Evolutionary conservation across 1,284 basidiomycete genomes (phyloP), one percentile per base, ranked within the genome.

Genomic region (Papiliotrema nemorosa): DNA sequence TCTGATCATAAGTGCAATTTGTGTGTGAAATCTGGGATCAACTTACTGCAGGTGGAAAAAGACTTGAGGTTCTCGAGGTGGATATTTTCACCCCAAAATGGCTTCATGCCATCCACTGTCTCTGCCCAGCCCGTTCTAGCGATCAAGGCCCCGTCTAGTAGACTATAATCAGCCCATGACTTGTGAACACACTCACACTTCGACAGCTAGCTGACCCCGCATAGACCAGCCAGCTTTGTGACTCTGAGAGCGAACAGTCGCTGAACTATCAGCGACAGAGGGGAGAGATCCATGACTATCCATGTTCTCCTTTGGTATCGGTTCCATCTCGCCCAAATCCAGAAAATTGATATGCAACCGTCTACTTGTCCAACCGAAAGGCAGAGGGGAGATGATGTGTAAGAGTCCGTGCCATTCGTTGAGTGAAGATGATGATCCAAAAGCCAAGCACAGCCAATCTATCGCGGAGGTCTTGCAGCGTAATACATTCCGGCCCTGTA

Each of bases 51-150:
- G 3, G 52, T 42, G 1, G 52, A 46, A 49, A 63, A 59, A 3
- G 45, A 42, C 6, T 49, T 51, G 3, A 67, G 25, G 13, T 62
- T 57, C 0, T 47, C 48, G 21, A 69, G 54, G 22, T 24, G 29
- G 33, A 65, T 62, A 3, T 42, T 34, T 26, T 66, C 59, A 2
- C 62, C 64, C 66, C 66, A 67, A 50, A 63, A 65, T 0, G 64
- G 63, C n/a, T 20, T 24, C 14, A n/a, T 7, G 9, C 40, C 40
- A 7, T 26, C 40, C 16, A 27, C 40, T 12, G 40, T 14, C 21
- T 26, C 20, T 27, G 29, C 24, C 5, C 20, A 14, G 7, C 22
- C 40, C n/a, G 40, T 42, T 10, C 40, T 18, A 3, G 14, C 13
- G 22, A 25, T 16, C 5, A 42, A 6, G 3, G 10, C 6, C n/a